phyloP scores from a whole-genome alignment of 805 yeast genomes.

The Hanseniaspora lachancei region DNA sequence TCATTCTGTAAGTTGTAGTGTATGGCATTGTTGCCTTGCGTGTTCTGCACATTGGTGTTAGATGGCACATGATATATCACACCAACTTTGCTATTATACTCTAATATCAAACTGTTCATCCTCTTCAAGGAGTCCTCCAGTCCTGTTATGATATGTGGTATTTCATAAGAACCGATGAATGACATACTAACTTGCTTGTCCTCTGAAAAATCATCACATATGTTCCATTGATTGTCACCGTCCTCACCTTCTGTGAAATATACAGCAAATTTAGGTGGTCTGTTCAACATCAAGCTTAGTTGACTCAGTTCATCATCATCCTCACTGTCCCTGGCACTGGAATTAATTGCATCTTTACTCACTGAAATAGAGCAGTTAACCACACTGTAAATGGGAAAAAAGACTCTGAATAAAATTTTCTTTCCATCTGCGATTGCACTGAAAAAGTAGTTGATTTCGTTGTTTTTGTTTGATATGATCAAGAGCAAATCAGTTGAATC shows the following conservation, averaged over 20 bases:
- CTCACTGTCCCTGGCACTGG: conserved; percentile 15
- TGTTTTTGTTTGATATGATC: conserved; percentile 55
- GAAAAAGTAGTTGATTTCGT: conserved; percentile 66
- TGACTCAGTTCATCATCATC: conserved; percentile 29
- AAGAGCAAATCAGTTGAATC: conserved; percentile 56
- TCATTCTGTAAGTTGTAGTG: conserved; percentile 13
- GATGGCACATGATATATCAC: conserved; percentile 10
- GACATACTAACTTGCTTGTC: conserved; percentile 71
- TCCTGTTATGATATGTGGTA: conserved; percentile 62
- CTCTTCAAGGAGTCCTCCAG: conserved; percentile 37
- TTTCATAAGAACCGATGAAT: conserved; percentile 43
- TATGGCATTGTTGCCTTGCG: neutral
- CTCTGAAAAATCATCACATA: conserved; percentile 73
- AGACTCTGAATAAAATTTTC: conserved; percentile 58
- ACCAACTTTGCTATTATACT: conserved; percentile 27
- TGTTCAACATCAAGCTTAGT: conserved; percentile 36
- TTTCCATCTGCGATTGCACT: conserved; percentile 56
- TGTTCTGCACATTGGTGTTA: conserved; percentile 2
- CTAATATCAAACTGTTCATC: conserved; percentile 42
- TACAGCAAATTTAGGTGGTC: conserved; percentile 68
- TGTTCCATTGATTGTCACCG: conserved; percentile 57
- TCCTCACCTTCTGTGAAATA: conserved; percentile 46
- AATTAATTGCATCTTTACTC: conserved; percentile 26
- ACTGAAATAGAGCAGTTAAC: conserved; percentile 43
- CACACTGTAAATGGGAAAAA: conserved; percentile 53